Evolutionary conservation across 768 basidiomycete genomes (phyloP).

Genomic region (Mycena maculata): DNA sequence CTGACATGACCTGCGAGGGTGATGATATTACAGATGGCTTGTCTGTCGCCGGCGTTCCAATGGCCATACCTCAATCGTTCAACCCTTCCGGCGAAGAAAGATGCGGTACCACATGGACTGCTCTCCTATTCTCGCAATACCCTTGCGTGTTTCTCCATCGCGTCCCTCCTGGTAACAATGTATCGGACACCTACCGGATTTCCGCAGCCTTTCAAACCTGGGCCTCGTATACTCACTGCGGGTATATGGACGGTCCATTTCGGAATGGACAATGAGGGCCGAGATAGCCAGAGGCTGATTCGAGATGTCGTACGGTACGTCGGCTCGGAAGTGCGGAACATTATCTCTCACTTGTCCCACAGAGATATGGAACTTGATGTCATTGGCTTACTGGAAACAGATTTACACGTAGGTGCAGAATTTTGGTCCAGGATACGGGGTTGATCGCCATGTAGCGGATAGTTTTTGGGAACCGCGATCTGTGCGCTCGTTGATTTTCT

Average conservation of each 20-base stretch:
- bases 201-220: constrained; percentile 70
- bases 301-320: constrained; percentile 59
- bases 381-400: constrained; percentile 87
- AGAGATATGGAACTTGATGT: constrained; percentile 90
- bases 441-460: constrained; percentile 56
- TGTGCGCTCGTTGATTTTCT: constrained; percentile 56
- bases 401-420: constrained; percentile 73
- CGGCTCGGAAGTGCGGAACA: not conserved
- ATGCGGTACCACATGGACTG: constrained; percentile 13
- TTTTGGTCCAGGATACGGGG: not conserved
- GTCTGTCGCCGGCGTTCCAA: constrained; percentile 60
- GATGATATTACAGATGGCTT: constrained; percentile 61
- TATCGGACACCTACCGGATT: constrained; percentile 62
- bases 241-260: constrained; percentile 96
- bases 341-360: not conserved
- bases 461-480: constrained; percentile 86
- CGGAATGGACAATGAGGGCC: constrained; percentile 78
- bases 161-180: constrained; percentile 65
- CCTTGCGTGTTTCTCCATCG: constrained; percentile 54
- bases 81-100: constrained; percentile 30
- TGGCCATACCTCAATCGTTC: constrained; percentile 44
- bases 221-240: constrained; percentile 76
- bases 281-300: constrained; percentile 79
- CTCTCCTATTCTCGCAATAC: constrained; percentile 46
- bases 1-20: constrained; percentile 55